Evolutionary conservation across 768 basidiomycete species (phyloP).

Genomic region (Termitomyces sp.): DNA sequence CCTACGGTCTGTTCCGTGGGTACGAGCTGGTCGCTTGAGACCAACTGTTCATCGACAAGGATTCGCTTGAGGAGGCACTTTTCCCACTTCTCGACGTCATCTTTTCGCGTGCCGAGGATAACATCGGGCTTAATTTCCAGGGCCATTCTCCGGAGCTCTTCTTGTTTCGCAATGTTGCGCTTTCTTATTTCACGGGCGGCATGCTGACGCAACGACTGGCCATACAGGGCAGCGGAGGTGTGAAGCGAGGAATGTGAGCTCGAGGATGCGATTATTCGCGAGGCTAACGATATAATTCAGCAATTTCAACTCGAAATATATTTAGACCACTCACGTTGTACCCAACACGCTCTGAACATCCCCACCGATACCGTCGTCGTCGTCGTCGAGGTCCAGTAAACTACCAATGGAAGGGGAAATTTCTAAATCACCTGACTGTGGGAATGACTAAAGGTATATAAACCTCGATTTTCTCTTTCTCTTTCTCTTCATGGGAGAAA

Average conservation of each 20-base stretch:
- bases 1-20: slow-evolving; percentile 29
- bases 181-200: slow-evolving; percentile 35
- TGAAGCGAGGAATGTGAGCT: slow-evolving; percentile 35
- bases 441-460: slow-evolving; percentile 31
- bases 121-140: slow-evolving; percentile 52
- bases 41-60: slow-evolving; percentile 53
- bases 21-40: slow-evolving; percentile 19
- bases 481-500: slow-evolving; percentile 39
- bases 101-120: slow-evolving; percentile 67
- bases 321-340: slow-evolving; percentile 21
- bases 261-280: slow-evolving; percentile 38
- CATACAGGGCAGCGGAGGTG: slow-evolving; percentile 38
- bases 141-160: slow-evolving; percentile 35
- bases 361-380: neutral
- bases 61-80: slow-evolving; percentile 61
- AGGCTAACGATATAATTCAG: slow-evolving; percentile 18
- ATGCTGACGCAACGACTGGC: slow-evolving; percentile 27
- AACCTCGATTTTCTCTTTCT: neutral
- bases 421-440: slow-evolving; percentile 32
- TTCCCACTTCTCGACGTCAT: slow-evolving; percentile 65
- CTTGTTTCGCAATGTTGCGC: slow-evolving; percentile 42
- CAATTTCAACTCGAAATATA: neutral
- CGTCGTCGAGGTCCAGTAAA: neutral
- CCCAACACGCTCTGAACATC: slow-evolving; percentile 27
- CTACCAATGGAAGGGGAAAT: neutral